A percentile compares a stretch with the other conserved stretches of the same genome.
phyloP scores from a whole-genome alignment of 202 grass and related monocot species.

The Sporobolus alterniflorus region DNA sequence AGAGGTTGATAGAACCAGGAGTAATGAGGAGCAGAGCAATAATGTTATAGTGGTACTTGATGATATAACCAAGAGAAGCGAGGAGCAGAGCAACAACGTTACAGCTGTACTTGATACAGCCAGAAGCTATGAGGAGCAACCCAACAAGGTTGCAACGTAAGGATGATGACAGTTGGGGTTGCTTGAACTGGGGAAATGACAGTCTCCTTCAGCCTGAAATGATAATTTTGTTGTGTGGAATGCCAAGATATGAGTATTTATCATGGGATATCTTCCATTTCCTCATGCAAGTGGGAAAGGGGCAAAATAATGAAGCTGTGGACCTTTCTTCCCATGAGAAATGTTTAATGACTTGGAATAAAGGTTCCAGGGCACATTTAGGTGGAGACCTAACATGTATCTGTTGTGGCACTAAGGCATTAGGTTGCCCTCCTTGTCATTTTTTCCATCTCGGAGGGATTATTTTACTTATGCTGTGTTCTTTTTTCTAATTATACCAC shows the following conservation, averaged over 20 bases:
- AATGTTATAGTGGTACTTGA: constrained; percentile 4
- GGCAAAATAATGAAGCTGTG: background rate
- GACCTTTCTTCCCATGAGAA: constrained; percentile 59
- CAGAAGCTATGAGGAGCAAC: constrained; percentile 39
- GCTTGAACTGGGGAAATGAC: constrained; percentile 22
- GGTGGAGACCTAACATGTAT: constrained; percentile 20
- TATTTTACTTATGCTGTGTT: background rate
- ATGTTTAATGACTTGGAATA: constrained; percentile 65
- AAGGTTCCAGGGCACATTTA: constrained; percentile 30
- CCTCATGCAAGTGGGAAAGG: constrained; percentile 17
- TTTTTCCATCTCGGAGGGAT: constrained; percentile 36
- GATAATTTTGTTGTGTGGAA: constrained; percentile 8
- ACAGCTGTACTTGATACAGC: constrained; percentile 10
- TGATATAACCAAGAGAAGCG: constrained; percentile 31
- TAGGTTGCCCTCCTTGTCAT: background rate
- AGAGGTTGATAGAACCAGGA: constrained; percentile 31
- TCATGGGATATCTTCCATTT: constrained; percentile 24
- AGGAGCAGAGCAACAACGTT: constrained; percentile 30
- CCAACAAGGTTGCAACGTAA: constrained; percentile 10
- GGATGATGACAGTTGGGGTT: constrained; percentile 11
- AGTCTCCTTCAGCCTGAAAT: constrained; percentile 2
- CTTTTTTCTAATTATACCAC: constrained; percentile 4
- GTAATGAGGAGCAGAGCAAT: constrained; percentile 39
- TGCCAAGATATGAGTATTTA: background rate
- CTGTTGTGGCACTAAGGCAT: background rate